These are phyloP conservation scores for Puccinia brachypodii DNA, from an alignment of 1,284 basidiomycete species.

Conservation along the genomic window DNA sequence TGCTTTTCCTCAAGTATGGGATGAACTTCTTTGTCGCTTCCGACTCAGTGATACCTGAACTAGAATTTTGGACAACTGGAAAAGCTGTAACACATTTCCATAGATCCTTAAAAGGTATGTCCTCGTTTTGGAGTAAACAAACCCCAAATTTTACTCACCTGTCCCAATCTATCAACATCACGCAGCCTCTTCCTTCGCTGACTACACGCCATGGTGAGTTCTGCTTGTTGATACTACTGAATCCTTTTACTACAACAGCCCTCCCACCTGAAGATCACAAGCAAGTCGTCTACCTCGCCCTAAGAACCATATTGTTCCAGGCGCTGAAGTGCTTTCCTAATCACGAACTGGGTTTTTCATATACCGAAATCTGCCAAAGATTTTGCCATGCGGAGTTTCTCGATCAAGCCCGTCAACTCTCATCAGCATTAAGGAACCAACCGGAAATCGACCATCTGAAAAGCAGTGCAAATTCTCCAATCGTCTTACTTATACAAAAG, in stretches of 20 bases:
- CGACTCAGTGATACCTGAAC: neutral
- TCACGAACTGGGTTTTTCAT: neutral
- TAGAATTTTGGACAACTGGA: neutral
- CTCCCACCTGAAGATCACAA: neutral
- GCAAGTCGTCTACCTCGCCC: neutral
- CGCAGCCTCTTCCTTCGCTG: no score
- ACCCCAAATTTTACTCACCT: no score
- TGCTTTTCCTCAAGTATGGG: neutral
- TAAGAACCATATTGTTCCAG: neutral
- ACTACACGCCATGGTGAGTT: no score
- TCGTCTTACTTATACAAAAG: no score
- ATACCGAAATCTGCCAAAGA: neutral
- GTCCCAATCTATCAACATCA: no score
- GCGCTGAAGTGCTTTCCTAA: neutral
- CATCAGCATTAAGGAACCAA: no score
- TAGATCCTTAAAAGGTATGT: neutral
- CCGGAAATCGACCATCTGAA: no score
- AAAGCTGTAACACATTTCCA: neutral
- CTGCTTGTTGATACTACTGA: neutral
- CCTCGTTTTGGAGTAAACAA: no score
- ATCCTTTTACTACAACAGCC: neutral
- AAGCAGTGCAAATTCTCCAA: no score
- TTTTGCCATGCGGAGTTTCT: neutral
- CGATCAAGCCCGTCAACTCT: no score
- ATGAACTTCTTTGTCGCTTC: neutral